Evolutionary conservation across 2,329 filamentous ascomycete species (phyloP).

Genomic region (Xylariaceae sp.): DNA sequence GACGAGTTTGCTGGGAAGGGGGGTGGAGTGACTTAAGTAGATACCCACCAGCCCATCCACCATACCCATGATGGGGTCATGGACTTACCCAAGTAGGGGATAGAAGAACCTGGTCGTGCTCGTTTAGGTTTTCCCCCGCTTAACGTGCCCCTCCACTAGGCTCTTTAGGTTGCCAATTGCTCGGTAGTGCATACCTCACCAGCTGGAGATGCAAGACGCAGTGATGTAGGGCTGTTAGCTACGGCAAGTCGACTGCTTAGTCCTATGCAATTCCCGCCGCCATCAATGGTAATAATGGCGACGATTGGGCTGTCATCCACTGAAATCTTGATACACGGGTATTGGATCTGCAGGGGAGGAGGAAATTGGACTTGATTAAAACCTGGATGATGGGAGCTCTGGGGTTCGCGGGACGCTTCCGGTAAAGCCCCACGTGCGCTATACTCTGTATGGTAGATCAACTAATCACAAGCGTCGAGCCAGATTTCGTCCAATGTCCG

Average conservation of each 20-base stretch:
- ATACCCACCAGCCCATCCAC: neutral
- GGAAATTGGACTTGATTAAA: constrained; percentile 17
- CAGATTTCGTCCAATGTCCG: constrained; percentile 13
- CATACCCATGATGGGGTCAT: neutral
- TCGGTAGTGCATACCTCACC: neutral
- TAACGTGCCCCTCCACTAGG: neutral
- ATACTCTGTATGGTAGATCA: constrained; percentile 6
- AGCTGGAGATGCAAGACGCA: neutral
- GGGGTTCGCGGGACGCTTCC: constrained; percentile 32
- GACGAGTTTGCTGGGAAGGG: constrained; percentile 14
- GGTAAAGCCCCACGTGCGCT: constrained; percentile 29
- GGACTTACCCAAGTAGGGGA: neutral
- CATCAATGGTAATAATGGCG: neutral
- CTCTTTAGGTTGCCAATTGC: neutral
- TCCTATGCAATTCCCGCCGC: neutral
- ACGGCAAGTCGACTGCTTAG: neutral
- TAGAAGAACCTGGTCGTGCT: neutral
- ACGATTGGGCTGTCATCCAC: neutral
- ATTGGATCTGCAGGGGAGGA: constrained; percentile 5
- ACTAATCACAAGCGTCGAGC: neutral
- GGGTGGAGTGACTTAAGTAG: constrained; percentile 20
- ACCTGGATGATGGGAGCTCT: constrained; percentile 21
- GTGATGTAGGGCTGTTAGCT: neutral
- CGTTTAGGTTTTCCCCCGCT: neutral
- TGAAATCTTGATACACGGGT: neutral